Percentiles rank a stretch among this genome's conserved stretches.
Evolutionary conservation across 768 basidiomycete species (phyloP).

Genomic region (Mycena albidolilacea): DNA sequence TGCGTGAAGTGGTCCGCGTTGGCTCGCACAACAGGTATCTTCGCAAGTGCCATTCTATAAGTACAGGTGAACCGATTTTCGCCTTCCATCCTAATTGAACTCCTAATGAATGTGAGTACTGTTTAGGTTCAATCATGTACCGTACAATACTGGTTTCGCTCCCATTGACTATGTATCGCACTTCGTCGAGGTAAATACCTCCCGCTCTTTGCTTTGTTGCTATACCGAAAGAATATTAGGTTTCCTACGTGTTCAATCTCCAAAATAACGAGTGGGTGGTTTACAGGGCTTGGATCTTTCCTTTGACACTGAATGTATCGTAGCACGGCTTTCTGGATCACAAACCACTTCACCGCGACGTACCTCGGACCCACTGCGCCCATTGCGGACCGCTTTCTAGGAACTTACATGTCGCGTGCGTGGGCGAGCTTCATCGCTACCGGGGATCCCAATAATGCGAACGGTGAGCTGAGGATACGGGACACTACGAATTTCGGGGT

Average conservation of each 20-base stretch:
- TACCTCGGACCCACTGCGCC: constrained; percentile 33
- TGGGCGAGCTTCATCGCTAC: constrained; percentile 39
- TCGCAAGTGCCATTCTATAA: constrained; percentile 35
- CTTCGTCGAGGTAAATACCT: constrained; percentile 29
- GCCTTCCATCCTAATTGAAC: no score
- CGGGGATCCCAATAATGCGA: neutral
- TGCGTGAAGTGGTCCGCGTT: constrained; percentile 23
- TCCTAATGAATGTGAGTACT: neutral
- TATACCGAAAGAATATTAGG: constrained; percentile 8
- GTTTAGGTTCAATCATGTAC: constrained; percentile 33
- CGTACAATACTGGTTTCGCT: constrained; percentile 22
- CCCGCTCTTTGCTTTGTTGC: neutral
- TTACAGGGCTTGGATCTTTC: constrained; percentile 2
- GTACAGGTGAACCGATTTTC: constrained; percentile 17
- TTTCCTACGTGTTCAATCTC: constrained; percentile 33
- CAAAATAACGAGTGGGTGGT: constrained; percentile 34
- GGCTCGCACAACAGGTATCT: constrained; percentile 30
- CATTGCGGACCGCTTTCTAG: constrained; percentile 36
- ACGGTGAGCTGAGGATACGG: constrained; percentile 14
- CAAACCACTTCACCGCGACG: constrained; percentile 36
- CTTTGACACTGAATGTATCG: neutral
- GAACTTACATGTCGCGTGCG: constrained; percentile 30
- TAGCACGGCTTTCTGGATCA: constrained; percentile 34
- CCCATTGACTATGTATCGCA: constrained; percentile 29
- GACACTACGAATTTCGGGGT: constrained; percentile 2